phyloP scores from a whole-genome alignment of 345 rosid species.

The Gossypium stocksii region DNA sequence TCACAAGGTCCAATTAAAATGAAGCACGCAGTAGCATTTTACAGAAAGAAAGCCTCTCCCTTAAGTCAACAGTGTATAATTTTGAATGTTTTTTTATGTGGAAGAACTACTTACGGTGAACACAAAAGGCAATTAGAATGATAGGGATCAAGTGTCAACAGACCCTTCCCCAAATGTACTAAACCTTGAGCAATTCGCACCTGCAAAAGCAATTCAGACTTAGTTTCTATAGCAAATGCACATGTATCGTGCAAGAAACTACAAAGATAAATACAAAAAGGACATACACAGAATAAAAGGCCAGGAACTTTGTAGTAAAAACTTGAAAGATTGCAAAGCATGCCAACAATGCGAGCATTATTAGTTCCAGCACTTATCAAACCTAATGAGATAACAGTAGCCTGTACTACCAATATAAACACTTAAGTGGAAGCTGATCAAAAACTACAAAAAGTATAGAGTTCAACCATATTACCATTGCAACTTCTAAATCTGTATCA shows the following conservation, averaged over 20 bases:
- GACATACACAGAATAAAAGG: constrained; percentile 93
- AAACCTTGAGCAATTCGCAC: constrained; percentile 95
- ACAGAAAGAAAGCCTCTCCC: background rate
- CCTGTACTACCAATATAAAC: constrained; percentile 42
- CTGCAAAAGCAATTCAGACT: constrained; percentile 32
- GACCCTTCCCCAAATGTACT: constrained; percentile 93
- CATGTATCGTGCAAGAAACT: background rate
- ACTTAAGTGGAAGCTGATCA: background rate
- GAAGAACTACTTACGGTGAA: constrained; percentile 61
- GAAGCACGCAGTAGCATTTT: background rate
- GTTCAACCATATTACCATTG: constrained; percentile 56
- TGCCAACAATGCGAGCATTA: constrained; percentile 91
- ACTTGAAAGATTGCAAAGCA: constrained; percentile 95
- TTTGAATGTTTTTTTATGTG: background rate
- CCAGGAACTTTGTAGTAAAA: constrained; percentile 89
- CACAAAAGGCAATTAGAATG: constrained; percentile 88
- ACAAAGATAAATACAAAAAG: constrained; percentile 18
- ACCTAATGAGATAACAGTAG: constrained; percentile 85
- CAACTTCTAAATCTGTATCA: constrained; percentile 95
- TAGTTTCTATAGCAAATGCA: constrained; percentile 3
- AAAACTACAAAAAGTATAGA: background rate
- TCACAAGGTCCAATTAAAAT: background rate
- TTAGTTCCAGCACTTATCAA: constrained; percentile 97
- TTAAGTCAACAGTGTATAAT: background rate
- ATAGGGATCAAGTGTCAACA: constrained; percentile 81